phyloP scores from a whole-genome alignment of 441 rosid genomes.

The Gossypium lobatum region DNA sequence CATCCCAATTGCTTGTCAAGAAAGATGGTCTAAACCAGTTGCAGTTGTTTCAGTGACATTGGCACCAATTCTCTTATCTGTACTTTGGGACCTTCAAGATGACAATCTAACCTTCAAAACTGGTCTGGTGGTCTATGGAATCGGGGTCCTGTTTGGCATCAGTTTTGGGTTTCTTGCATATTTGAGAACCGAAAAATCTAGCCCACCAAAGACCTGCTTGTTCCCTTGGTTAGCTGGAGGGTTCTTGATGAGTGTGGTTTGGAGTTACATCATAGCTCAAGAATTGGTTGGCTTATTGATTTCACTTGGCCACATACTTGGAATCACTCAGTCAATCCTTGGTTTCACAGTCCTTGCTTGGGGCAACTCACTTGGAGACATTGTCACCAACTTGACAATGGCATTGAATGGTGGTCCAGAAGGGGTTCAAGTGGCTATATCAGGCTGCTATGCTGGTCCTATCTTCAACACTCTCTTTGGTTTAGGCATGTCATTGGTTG shows the following conservation, averaged over 20 bases:
- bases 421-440: slow-evolving; percentile 74
- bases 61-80: slow-evolving; percentile 56
- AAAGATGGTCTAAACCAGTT: slow-evolving; percentile 68
- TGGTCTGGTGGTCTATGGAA: slow-evolving; percentile 32
- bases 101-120: slow-evolving; percentile 16
- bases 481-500: slow-evolving; percentile 60
- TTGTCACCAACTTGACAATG: slow-evolving; percentile 61
- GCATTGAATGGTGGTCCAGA: slow-evolving; percentile 52
- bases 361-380: slow-evolving; percentile 87
- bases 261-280: slow-evolving; percentile 82
- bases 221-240: slow-evolving; percentile 89
- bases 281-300: slow-evolving; percentile 75
- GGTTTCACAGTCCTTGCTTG: slow-evolving; percentile 84
- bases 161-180: slow-evolving; percentile 43
- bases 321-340: slow-evolving; percentile 57
- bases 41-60: slow-evolving; percentile 57
- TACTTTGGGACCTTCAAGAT: slow-evolving; percentile 40
- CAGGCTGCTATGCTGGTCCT: slow-evolving; percentile 87
- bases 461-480: slow-evolving; percentile 73
- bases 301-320: slow-evolving; percentile 54
- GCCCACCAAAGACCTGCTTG: slow-evolving; percentile 55
- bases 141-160: slow-evolving; percentile 40
- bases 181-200: slow-evolving; percentile 41
- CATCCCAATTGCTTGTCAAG: slow-evolving; percentile 57
- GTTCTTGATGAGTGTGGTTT: slow-evolving; percentile 73